phyloP scores from a whole-genome alignment of 1,284 basidiomycete genomes.

The Naganishia cerealis region DNA sequence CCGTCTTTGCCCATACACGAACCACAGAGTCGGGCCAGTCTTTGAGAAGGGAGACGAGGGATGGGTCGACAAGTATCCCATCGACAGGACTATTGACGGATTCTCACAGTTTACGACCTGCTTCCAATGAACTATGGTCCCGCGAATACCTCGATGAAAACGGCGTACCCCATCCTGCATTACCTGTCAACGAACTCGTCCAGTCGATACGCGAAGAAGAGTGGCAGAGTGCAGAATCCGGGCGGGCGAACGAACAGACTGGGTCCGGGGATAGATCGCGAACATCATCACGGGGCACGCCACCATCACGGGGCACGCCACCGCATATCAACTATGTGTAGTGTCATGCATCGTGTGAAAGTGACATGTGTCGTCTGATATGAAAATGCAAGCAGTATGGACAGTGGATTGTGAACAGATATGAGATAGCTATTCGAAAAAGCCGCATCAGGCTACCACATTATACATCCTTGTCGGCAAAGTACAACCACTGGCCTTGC shows the following conservation, averaged over 20 bases:
- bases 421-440: not conserved
- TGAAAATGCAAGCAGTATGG: not conserved
- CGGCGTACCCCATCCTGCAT: slow-evolving; percentile 29
- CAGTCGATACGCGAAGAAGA: slow-evolving; percentile 8
- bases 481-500: not conserved
- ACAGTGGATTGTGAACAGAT: not conserved
- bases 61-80: not conserved
- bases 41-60: not conserved
- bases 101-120: not conserved
- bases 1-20: not conserved
- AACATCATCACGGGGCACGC: not conserved
- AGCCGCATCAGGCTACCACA: not conserved
- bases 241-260: slow-evolving; percentile 1
- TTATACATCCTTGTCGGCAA: not conserved
- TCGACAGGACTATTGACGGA: not conserved
- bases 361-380: not conserved
- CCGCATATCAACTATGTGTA: slow-evolving; percentile 21
- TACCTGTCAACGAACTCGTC: slow-evolving; percentile 18
- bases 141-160: slow-evolving; percentile 33
- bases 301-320: not conserved
- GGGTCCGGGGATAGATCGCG: not conserved
- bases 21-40: not conserved
- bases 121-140: not conserved
- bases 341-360: not conserved
- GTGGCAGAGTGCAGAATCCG: not conserved